Evolutionary conservation across 2,329 filamentous ascomycete genomes (phyloP), one percentile per base, ranked within the genome.

Genomic region (Clonostachys solani): DNA sequence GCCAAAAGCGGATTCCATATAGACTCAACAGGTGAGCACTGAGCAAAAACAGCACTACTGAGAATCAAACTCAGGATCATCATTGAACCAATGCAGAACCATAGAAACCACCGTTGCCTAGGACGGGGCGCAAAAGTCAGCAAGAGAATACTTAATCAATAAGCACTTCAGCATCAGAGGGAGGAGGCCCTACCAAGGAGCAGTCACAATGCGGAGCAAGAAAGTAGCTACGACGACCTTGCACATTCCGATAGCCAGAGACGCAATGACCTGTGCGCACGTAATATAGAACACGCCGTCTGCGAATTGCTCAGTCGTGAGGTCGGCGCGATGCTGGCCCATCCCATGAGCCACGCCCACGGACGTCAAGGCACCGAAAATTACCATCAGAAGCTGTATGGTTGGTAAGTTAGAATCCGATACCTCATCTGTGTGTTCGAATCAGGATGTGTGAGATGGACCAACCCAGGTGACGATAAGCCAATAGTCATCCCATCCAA

Each of bases 401-500:
- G 36, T 38, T 38, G 17, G 12, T 38, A n/a, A 15, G 1, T n/a
- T 12, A 4, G 10, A 29, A 8, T 4, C 9, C 4, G 9, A 29
- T n/a, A 17, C 15, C 6, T 35, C 17, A 18, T 23, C 23, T 17
- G 4, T 29, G 5, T 3, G 5, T 33, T n/a, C 7, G 7, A 6
- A 34, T 8, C 23, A 19, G 5, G 6, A 13, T 13, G 18, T n/a
- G 17, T 13, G 29, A 33, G 7, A 18, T 9, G 3, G n/a, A 45
- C 43, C 29, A 23, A 45, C 43, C 33, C 29, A 45, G 12, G 43
- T 45, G 6, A 35, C 23, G 19, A 45, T 18, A 3, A 45, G 43
- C 15, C 43, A 45, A 29, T 19, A 10, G 5, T 45, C 43, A 23
- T 45, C 43, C 43, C 43, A 45, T 36, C 43, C 43, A n/a, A 45